Evolutionary conservation across 108 stramenopile species (phyloP).

Genomic region (Aurantiochytrium sp.): DNA sequence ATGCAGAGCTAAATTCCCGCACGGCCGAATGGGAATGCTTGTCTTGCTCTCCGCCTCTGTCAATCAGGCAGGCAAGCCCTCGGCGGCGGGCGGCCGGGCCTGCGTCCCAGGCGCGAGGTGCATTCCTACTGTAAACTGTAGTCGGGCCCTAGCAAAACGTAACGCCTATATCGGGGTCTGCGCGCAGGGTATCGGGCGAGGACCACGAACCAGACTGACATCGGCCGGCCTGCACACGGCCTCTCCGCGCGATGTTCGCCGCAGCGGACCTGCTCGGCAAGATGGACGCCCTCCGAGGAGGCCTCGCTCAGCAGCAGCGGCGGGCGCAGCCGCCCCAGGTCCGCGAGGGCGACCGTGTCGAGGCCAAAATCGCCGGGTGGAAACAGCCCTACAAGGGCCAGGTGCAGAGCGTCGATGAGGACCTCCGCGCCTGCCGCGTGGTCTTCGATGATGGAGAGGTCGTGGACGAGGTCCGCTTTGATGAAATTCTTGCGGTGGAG

Average conservation of each 20-base stretch:
- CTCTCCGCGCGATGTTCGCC: not conserved
- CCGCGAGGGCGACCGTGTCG: not conserved
- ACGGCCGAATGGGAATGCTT: no score
- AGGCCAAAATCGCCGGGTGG: not conserved
- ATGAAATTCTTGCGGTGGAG: not conserved
- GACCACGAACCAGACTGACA: no score
- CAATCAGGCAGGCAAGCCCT: no score
- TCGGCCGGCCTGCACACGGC: no score
- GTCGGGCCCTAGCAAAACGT: no score
- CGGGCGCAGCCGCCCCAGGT: not conserved
- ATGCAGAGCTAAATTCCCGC: no score
- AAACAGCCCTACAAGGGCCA: not conserved
- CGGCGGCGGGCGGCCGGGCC: no score
- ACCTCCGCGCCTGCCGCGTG: not conserved
- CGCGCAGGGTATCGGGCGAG: no score
- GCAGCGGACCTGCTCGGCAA: not conserved
- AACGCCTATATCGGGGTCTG: no score
- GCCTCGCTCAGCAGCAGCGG: not conserved
- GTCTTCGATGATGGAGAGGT: constrained; percentile 25
- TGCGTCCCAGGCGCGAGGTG: no score
- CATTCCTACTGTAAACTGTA: no score
- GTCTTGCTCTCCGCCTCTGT: no score
- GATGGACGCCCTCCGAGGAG: not conserved
- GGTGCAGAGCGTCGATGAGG: not conserved
- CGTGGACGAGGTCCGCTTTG: not conserved